phyloP scores from a whole-genome alignment of 192 early-diverging fungal species.

The Coemansia javaensis region DNA sequence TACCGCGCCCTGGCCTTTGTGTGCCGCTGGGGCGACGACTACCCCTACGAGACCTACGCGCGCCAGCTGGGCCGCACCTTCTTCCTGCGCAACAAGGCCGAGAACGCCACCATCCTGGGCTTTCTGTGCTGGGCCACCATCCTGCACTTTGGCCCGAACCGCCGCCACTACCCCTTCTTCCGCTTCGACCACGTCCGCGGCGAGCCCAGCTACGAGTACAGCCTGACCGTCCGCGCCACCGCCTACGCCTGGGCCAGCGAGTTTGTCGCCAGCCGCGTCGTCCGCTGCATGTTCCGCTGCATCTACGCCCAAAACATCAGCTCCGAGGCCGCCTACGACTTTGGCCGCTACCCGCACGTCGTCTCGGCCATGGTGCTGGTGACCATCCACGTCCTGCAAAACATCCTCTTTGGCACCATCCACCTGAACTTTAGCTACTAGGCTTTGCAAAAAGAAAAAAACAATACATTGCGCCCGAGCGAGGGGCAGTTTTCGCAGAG shows the following conservation, averaged over 20 bases:
- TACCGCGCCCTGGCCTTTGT: conserved; percentile 47
- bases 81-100: conserved; percentile 68
- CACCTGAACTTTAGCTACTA: conserved; percentile 52
- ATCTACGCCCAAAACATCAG: conserved; percentile 57
- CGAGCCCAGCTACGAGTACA: conserved; percentile 54
- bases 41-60: conserved; percentile 62
- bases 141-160: conserved; percentile 67
- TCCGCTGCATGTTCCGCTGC: conserved; percentile 57
- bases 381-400: conserved; percentile 68
- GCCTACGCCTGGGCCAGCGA: conserved; percentile 64
- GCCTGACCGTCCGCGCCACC: conserved; percentile 58
- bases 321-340: conserved; percentile 62
- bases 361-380: conserved; percentile 63
- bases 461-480: background rate
- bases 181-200: conserved; percentile 52
- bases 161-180: conserved; percentile 64
- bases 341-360: conserved; percentile 62
- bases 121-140: conserved; percentile 67
- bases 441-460: background rate
- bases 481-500: background rate
- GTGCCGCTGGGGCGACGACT: conserved; percentile 54
- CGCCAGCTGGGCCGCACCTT: conserved; percentile 65
- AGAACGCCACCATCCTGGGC: conserved; percentile 73
- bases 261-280: conserved; percentile 57
- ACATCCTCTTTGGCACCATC: conserved; percentile 63